Conservation (phyloP, 2,329 filamentous ascomycete genomes). For the Fusarium humuli region DNA sequence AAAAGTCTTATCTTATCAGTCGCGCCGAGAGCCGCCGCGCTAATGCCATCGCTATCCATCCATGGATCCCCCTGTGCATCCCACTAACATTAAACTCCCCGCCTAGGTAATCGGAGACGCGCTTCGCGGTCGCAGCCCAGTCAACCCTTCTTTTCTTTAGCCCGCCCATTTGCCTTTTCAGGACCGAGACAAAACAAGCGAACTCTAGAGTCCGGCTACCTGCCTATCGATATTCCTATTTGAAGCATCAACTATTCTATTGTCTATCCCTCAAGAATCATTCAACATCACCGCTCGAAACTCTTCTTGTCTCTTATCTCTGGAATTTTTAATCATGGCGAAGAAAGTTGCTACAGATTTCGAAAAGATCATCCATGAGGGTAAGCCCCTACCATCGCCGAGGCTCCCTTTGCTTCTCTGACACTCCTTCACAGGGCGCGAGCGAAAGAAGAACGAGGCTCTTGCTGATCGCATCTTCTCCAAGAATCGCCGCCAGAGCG, state of each 20-base stretch:
- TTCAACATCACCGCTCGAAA: not conserved
- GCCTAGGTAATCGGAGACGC: constrained; percentile 41
- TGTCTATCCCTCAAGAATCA: not conserved
- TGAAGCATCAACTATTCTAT: not conserved
- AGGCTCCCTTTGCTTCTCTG: constrained; percentile 4
- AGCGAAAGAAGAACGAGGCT: constrained; percentile 76
- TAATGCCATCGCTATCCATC: not conserved
- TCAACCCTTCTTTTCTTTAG: constrained; percentile 27
- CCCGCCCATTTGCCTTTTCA: not conserved
- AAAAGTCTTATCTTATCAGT: constrained; percentile 46
- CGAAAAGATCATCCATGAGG: constrained; percentile 66
- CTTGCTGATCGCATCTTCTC: constrained; percentile 80
- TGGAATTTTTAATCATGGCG: constrained; percentile 50
- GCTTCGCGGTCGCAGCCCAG: constrained; percentile 42
- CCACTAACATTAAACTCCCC: not conserved
- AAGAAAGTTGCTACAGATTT: constrained; percentile 62
- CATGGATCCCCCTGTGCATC: constrained; percentile 2
- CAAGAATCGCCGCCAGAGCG: constrained; percentile 68
- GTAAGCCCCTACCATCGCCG: constrained; percentile 49
- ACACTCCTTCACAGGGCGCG: constrained; percentile 60
- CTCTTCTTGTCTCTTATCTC: not conserved
- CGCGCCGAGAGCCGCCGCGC: not conserved
- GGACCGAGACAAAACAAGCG: constrained; percentile 23
- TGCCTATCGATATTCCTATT: not conserved
- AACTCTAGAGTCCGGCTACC: not conserved